These are phyloP conservation scores for Zygosaccharomyces bailii DNA, from an alignment of 805 yeast genomes.

Conservation along the genomic window DNA sequence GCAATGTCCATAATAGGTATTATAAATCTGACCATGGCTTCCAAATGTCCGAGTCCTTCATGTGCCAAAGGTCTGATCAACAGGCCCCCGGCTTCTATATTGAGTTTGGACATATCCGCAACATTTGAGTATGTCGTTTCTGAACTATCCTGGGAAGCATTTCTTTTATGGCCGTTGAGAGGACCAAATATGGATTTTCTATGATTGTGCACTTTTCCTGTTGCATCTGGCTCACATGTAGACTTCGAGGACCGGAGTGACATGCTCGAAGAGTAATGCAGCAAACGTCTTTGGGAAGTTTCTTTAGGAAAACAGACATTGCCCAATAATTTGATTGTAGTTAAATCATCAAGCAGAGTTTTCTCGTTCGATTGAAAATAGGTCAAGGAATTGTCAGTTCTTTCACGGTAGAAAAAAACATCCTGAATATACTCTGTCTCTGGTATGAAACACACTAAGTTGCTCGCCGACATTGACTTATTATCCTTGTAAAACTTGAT, in stretches of 20 bases:
- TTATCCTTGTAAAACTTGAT: constrained; percentile 31
- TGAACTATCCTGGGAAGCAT: constrained; percentile 14
- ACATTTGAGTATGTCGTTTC: constrained; percentile 11
- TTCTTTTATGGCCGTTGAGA: constrained; percentile 10
- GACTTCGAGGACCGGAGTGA: constrained; percentile 2
- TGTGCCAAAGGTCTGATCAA: constrained; percentile 62
- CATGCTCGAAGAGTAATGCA: constrained; percentile 15
- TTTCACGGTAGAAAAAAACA: constrained; percentile 26
- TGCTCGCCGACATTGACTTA: constrained; percentile 24
- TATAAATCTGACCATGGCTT: constrained; percentile 62
- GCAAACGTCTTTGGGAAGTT: constrained; percentile 8
- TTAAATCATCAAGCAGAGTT: constrained; percentile 16
- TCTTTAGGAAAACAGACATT: constrained; percentile 19
- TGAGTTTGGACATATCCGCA: constrained; percentile 11
- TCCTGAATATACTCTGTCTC: constrained; percentile 32
- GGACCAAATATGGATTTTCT: neutral
- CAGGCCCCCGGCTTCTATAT: constrained; percentile 29
- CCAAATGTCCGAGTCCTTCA: constrained; percentile 62
- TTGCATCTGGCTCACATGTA: neutral
- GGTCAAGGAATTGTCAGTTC: neutral
- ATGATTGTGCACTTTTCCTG: neutral
- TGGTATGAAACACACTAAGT: constrained; percentile 30
- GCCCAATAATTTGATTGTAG: constrained; percentile 25
- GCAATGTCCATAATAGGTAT: constrained; percentile 66
- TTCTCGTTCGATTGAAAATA: constrained; percentile 3